A percentile compares a stretch with the other conserved stretches of the same genome.
Conservation (phyloP, 768 basidiomycete genomes). For the Chalciporus piperatus region DNA sequence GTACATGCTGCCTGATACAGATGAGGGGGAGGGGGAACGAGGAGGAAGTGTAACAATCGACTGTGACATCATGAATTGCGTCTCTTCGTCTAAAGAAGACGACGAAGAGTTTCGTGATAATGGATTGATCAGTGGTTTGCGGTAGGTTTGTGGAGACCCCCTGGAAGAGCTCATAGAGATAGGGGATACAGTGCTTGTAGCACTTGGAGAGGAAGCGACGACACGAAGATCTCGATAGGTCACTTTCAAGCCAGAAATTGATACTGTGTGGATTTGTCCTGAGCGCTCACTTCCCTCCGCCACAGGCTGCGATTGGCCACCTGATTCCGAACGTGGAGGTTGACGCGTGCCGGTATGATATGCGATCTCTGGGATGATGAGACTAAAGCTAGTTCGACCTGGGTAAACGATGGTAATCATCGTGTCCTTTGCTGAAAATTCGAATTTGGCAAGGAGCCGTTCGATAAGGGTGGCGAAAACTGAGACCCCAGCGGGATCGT, state of each 20-base stretch:
- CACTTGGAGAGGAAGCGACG: slow-evolving; percentile 12
- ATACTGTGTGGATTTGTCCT: slow-evolving; percentile 45
- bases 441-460: slow-evolving; percentile 71
- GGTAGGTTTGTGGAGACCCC: slow-evolving; percentile 6
- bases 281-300: slow-evolving; percentile 12
- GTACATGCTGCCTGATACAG: slow-evolving; percentile 69
- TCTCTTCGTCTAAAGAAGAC: slow-evolving; percentile 64
- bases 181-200: slow-evolving; percentile 26
- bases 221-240: slow-evolving; percentile 46
- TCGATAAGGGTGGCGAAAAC: slow-evolving; percentile 81
- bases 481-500: slow-evolving; percentile 72
- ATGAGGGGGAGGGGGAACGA: slow-evolving; percentile 42
- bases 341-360: slow-evolving; percentile 48
- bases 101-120: slow-evolving; percentile 51
- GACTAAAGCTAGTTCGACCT: slow-evolving; percentile 56
- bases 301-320: slow-evolving; percentile 23
- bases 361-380: slow-evolving; percentile 53
- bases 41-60: slow-evolving; percentile 64
- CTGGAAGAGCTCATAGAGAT: slow-evolving; percentile 20
- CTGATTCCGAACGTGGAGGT: slow-evolving; percentile 11
- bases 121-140: slow-evolving; percentile 1
- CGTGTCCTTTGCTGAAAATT: slow-evolving; percentile 69
- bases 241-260: slow-evolving; percentile 55
- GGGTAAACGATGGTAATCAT: slow-evolving; percentile 69
- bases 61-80: slow-evolving; percentile 69